phyloP scores from a whole-genome alignment of 441 rosid genomes.

The Erodium chrysanthum region DNA sequence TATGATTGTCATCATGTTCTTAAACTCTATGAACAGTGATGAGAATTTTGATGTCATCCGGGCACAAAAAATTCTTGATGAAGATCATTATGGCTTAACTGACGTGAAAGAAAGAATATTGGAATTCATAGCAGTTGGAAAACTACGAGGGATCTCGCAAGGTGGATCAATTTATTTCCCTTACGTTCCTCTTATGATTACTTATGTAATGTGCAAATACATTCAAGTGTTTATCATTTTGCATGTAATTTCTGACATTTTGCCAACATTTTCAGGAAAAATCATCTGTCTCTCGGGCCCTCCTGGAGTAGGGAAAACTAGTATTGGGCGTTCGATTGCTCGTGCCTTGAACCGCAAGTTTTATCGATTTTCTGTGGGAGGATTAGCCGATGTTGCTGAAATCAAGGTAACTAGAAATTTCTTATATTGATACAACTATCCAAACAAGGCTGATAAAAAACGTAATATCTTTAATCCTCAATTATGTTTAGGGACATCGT shows the following conservation, averaged over 20 bases:
- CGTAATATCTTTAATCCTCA: background rate
- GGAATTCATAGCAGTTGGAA: slow-evolving; percentile 98
- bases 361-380: slow-evolving; percentile 91
- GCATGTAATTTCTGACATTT: slow-evolving; percentile 12
- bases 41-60: slow-evolving; percentile 76
- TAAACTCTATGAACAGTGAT: slow-evolving; percentile 36
- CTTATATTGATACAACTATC: background rate
- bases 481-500: slow-evolving; percentile 69
- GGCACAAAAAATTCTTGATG: slow-evolving; percentile 79
- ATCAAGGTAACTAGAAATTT: slow-evolving; percentile 53
- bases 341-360: slow-evolving; percentile 83
- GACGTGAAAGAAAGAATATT: slow-evolving; percentile 94
- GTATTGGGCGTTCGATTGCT: slow-evolving; percentile 92
- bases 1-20: background rate
- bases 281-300: slow-evolving; percentile 94
- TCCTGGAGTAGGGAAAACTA: slow-evolving; percentile 98
- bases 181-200: background rate
- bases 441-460: background rate
- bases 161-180: slow-evolving; percentile 35
- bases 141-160: slow-evolving; percentile 93
- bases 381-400: slow-evolving; percentile 86
- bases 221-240: background rate
- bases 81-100: slow-evolving; percentile 82
- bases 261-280: slow-evolving; percentile 48
- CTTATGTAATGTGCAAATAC: background rate